Evolutionary conservation across 169 alveolate genomes (phyloP).

Genomic region (Amoebophrya sp.): DNA sequence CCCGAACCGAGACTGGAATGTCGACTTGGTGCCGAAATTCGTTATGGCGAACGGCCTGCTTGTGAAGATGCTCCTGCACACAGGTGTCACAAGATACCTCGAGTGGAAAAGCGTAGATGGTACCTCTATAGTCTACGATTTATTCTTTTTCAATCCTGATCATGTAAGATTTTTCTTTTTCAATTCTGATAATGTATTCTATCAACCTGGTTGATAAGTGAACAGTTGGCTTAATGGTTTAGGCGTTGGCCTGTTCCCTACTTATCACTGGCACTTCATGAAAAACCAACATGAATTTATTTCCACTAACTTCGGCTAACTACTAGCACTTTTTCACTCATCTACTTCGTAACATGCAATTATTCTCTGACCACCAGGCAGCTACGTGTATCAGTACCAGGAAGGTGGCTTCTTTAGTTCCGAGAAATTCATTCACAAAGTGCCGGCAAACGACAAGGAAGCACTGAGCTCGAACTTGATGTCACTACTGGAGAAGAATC

Average conservation of each 20-base stretch:
- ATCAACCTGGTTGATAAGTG: too few species aligned
- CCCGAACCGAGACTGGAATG: slow-evolving; percentile 96
- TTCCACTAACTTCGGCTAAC: too few species aligned
- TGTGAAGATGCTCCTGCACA: slow-evolving; percentile 87
- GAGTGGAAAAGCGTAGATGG: slow-evolving; percentile 98
- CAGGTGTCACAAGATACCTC: slow-evolving; percentile 79
- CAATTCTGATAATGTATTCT: too few species aligned
- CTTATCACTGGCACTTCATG: too few species aligned
- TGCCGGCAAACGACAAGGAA: slow-evolving; percentile 96
- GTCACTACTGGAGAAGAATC: slow-evolving; percentile 92
- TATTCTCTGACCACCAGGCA: slow-evolving; percentile 49
- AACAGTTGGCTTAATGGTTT: too few species aligned
- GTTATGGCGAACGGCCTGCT: slow-evolving; percentile 95
- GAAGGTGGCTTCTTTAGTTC: slow-evolving; percentile 84
- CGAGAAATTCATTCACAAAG: slow-evolving; percentile 89
- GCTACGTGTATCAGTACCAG: slow-evolving; percentile 92
- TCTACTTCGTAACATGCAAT: too few species aligned
- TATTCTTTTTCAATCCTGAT: too few species aligned
- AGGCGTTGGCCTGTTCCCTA: too few species aligned
- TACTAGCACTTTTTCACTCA: too few species aligned
- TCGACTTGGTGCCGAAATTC: slow-evolving; percentile 95
- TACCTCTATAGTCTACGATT: too few species aligned
- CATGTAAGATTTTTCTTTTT: too few species aligned
- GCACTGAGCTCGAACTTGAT: slow-evolving; percentile 89
- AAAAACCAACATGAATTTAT: too few species aligned